Evolutionary conservation across 2,329 filamentous ascomycete genomes (phyloP).

Genomic region (Apiospora sp.): DNA sequence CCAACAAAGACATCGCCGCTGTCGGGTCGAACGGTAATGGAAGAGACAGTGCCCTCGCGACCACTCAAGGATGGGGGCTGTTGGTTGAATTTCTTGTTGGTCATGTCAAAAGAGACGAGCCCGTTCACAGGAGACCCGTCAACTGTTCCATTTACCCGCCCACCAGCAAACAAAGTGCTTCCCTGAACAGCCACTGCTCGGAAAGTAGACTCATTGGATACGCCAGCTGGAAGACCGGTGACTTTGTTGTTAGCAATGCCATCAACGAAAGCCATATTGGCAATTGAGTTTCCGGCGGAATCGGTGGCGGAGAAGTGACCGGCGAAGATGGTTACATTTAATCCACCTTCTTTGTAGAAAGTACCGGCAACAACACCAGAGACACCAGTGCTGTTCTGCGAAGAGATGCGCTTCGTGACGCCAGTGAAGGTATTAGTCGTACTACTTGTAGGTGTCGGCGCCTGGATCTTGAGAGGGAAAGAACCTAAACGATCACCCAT

Average conservation of each 20-base stretch:
- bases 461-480: constrained; percentile 65
- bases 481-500: constrained; percentile 64
- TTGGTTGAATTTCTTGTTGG: constrained; percentile 65
- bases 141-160: constrained; percentile 76
- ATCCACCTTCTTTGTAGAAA: constrained; percentile 74
- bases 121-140: constrained; percentile 71
- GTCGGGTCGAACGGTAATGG: constrained; percentile 76
- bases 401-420: constrained; percentile 56
- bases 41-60: constrained; percentile 73
- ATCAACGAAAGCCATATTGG: constrained; percentile 86
- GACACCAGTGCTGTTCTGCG: constrained; percentile 48
- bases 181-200: constrained; percentile 72
- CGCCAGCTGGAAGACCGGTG: constrained; percentile 71
- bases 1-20: constrained; percentile 83
- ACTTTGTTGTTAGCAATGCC: constrained; percentile 72
- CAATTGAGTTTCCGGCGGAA: constrained; percentile 72
- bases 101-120: constrained; percentile 81
- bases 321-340: constrained; percentile 86
- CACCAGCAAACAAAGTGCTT: constrained; percentile 82
- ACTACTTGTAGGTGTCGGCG: constrained; percentile 40
- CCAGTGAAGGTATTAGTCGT: constrained; percentile 42
- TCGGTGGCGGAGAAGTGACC: constrained; percentile 82
- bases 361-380: constrained; percentile 79
- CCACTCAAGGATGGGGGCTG: constrained; percentile 83
- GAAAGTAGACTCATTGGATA: constrained; percentile 79